Percentiles rank a stretch among this genome's conserved stretches.
phyloP scores from a whole-genome alignment of 2,329 filamentous ascomycete genomes.

The Cladosporium sp. region DNA sequence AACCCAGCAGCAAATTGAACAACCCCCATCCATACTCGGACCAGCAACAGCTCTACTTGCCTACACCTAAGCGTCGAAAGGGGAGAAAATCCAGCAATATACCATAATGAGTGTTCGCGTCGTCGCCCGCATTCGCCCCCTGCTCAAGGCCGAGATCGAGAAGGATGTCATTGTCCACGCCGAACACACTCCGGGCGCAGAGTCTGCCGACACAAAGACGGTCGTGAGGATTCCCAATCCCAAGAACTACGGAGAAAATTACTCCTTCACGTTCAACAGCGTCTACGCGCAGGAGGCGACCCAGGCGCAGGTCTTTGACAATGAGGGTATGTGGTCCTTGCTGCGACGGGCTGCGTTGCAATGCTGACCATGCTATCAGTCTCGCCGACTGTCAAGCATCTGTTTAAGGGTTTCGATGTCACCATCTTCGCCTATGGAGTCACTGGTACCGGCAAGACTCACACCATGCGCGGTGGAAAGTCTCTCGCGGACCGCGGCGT shows the following conservation, averaged over 20 bases:
- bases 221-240: conserved; percentile 88
- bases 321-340: conserved; percentile 62
- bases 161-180: conserved; percentile 79
- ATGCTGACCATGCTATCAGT: conserved; percentile 50
- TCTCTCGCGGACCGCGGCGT: conserved; percentile 90
- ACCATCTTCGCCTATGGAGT: conserved; percentile 98
- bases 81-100: conserved; percentile 1
- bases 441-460: conserved; percentile 96
- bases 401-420: conserved; percentile 97
- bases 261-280: conserved; percentile 89
- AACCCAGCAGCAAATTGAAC: conserved; percentile 2
- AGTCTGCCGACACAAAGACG: conserved; percentile 37
- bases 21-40: background rate
- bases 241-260: conserved; percentile 86
- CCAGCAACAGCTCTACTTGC: background rate
- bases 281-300: conserved; percentile 78
- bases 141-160: conserved; percentile 79
- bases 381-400: conserved; percentile 79
- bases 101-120: conserved; percentile 63
- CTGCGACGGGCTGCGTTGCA: background rate
- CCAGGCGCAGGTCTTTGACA: conserved; percentile 83
- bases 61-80: background rate
- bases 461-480: conserved; percentile 71
- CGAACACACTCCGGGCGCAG: conserved; percentile 51
- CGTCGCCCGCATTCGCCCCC: conserved; percentile 82